These are phyloP conservation scores for Pythium folliculosum DNA, from an alignment of 352 stramenopile species.

Conservation along the genomic window DNA sequence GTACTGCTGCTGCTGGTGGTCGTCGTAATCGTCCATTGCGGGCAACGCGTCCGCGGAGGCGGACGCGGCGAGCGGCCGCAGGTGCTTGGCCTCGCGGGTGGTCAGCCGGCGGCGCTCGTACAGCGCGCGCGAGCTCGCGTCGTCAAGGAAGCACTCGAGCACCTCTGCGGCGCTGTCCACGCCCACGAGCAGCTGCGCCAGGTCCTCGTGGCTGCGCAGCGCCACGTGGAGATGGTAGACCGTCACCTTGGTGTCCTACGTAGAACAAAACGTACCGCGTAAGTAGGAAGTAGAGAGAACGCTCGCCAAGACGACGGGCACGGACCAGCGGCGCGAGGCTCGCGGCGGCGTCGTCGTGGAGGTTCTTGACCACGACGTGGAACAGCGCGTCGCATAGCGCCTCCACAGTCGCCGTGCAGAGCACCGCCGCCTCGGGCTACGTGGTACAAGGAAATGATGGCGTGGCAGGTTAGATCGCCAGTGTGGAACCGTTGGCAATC, in stretches of 20 bases:
- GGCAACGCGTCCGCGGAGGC: neutral
- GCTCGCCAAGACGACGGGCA: too few species aligned
- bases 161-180: conserved; percentile 39
- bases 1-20: conserved; percentile 13
- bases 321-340: conserved; percentile 34
- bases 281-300: too few species aligned
- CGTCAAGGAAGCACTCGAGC: conserved; percentile 59
- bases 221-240: conserved; percentile 57
- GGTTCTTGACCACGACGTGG: conserved; percentile 43
- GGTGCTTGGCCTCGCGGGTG: conserved; percentile 49
- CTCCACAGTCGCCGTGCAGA: conserved; percentile 55
- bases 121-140: conserved; percentile 43
- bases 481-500: too few species aligned
- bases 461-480: too few species aligned
- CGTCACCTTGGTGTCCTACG: conserved; percentile 51
- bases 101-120: conserved; percentile 43
- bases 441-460: neutral
- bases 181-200: conserved; percentile 38
- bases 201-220: conserved; percentile 43
- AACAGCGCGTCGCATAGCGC: conserved; percentile 59
- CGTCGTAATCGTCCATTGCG: neutral
- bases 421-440: conserved; percentile 53
- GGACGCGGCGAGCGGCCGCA: conserved; percentile 14
- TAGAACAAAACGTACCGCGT: too few species aligned
- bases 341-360: conserved; percentile 34